Conservation (phyloP, 352 stramenopile genomes). For the Aphanomyces invadans region DNA sequence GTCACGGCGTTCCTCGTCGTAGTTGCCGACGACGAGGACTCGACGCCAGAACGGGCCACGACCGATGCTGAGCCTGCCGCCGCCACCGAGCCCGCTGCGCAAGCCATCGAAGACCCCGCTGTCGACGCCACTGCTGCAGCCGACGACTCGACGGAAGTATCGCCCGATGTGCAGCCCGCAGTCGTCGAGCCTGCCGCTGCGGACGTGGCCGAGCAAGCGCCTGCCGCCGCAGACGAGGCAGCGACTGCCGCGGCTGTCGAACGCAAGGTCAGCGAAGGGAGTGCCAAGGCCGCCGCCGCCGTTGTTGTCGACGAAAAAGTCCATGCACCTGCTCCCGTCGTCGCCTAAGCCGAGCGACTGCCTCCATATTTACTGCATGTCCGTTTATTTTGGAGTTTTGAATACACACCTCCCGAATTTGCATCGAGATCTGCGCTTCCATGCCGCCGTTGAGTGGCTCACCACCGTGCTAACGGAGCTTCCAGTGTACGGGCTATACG, state of each 20-base stretch:
- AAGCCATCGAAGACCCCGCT: slow-evolving; percentile 1
- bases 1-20: slow-evolving; percentile 35
- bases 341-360: slow-evolving; percentile 5
- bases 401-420: too few relatives aligned
- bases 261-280: not conserved
- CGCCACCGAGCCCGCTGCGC: slow-evolving; percentile 1
- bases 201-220: slow-evolving; percentile 1
- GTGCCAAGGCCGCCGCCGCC: not conserved
- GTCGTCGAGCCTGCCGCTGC: too few relatives aligned
- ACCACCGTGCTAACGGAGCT: too few relatives aligned
- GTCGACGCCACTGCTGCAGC: too few relatives aligned
- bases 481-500: too few relatives aligned
- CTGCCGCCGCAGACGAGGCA: slow-evolving; percentile 1
- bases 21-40: not conserved
- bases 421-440: too few relatives aligned
- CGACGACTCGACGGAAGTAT: not conserved
- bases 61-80: too few relatives aligned
- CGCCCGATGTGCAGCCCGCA: too few relatives aligned
- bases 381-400: too few relatives aligned
- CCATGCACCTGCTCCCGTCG: slow-evolving; percentile 13
- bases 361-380: too few relatives aligned
- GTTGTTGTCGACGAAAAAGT: slow-evolving; percentile 14
- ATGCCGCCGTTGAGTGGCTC: too few relatives aligned
- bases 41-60: slow-evolving; percentile 11
- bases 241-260: not conserved